These are phyloP conservation scores for Kuraishia floccosa DNA, from an alignment of 805 yeast species.

Conservation along the genomic window DNA sequence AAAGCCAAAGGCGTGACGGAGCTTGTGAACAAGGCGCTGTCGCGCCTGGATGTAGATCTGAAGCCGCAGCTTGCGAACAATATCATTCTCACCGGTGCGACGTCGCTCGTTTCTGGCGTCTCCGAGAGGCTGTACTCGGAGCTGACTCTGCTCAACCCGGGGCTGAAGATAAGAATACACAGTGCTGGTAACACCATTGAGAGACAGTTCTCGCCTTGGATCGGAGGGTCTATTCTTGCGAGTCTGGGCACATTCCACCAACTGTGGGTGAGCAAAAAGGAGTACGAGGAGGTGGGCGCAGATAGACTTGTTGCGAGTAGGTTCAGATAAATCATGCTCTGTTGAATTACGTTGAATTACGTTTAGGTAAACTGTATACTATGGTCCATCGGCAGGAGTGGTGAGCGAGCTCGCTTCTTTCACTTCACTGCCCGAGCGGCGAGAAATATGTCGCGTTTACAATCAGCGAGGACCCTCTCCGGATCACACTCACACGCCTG, in stretches of 20 bases:
- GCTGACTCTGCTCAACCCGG: constrained; percentile 61
- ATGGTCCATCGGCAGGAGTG: too few relatives aligned
- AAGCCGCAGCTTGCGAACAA: constrained; percentile 83
- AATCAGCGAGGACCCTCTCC: too few relatives aligned
- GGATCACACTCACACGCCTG: too few relatives aligned
- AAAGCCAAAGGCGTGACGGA: constrained; percentile 36
- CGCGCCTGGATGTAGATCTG: constrained; percentile 65
- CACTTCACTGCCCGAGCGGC: too few relatives aligned
- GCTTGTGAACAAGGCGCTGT: constrained; percentile 42
- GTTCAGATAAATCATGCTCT: constrained; percentile 74
- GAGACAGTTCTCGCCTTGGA: constrained; percentile 76
- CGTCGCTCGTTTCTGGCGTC: constrained; percentile 70
- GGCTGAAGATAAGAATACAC: constrained; percentile 73
- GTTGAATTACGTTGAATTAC: too few relatives aligned
- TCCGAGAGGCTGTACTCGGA: constrained; percentile 70
- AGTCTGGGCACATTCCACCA: constrained; percentile 92
- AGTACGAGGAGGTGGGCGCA: constrained; percentile 81
- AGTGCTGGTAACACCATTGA: constrained; percentile 72
- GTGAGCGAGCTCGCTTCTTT: too few relatives aligned
- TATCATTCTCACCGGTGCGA: constrained; percentile 78
- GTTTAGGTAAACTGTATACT: too few relatives aligned
- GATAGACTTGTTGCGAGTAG: constrained; percentile 72
- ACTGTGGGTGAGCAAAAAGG: constrained; percentile 82
- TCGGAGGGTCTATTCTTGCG: constrained; percentile 84
- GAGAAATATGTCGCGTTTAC: too few relatives aligned